Percentiles rank a stretch among this genome's conserved stretches.
Evolutionary conservation across 352 stramenopile species (phyloP).

Genomic region (Phytophthora sojae): DNA sequence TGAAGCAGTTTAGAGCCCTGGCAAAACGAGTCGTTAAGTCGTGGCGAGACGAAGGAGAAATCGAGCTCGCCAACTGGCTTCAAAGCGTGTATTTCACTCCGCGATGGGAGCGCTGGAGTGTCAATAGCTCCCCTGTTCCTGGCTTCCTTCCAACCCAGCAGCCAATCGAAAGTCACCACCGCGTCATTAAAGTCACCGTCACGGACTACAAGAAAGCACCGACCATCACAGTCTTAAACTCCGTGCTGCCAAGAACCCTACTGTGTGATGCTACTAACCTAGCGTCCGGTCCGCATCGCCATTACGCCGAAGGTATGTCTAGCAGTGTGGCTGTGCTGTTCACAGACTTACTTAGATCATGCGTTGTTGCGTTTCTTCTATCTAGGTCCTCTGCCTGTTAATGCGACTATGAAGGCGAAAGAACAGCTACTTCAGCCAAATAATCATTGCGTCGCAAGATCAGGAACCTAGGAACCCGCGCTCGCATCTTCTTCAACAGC

Average conservation of each 20-base stretch:
- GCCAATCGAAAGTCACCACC: slow-evolving; percentile 7
- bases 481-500: background rate
- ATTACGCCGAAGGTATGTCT: background rate
- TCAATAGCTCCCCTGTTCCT: slow-evolving; percentile 5
- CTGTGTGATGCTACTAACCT: background rate
- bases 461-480: background rate
- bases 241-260: background rate
- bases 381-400: background rate
- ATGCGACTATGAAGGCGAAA: background rate
- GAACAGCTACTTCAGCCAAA: background rate
- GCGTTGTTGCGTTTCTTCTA: no score
- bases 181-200: slow-evolving; percentile 11
- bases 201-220: slow-evolving; percentile 9
- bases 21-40: background rate
- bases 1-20: slow-evolving; percentile 5
- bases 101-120: slow-evolving; percentile 5
- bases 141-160: slow-evolving; percentile 1
- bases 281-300: background rate
- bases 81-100: background rate
- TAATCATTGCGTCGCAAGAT: background rate
- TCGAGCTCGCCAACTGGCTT: background rate
- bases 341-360: no score
- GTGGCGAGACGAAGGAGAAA: background rate
- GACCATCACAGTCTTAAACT: slow-evolving; percentile 5
- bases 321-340: no score